Evolutionary conservation across 371 early-diverging fungal species (phyloP), one percentile per base, ranked within the genome.

Genomic region (Dentiscutata heterogama): DNA sequence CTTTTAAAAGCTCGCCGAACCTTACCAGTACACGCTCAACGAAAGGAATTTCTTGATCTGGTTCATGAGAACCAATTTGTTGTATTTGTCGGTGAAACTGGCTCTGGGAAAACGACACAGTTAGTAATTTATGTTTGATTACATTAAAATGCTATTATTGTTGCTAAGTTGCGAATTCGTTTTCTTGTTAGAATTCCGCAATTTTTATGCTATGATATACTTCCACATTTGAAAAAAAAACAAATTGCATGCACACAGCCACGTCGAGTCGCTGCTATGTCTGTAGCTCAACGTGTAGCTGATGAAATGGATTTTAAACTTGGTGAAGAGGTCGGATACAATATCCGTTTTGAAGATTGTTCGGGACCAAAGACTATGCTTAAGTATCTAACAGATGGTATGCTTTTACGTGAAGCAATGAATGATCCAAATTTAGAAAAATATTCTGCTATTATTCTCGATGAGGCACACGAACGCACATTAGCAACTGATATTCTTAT

Each of bases 391-490:
- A 99, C 99, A 0, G 99, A 99, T 88, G 99, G 99, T 93, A 97
- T 99, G 96, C 92, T 99, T 42, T 87, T 99, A 42, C 93, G 98
- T 75, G 99, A 99, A 87, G 96, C 97, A 78, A 97, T 99, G 95
- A 92, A 93, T n/a, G 98, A 99, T 87, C 97, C 96, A 25, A 81
- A 90, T 79, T 85, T 98, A 65, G 85, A 87, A 51, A 88, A 96
- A 31, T 99, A 99, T 86, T 96, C 97, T 29, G 94, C 96, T 29
- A 92, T 99, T 64, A 93, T 97, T 85, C 91, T 99, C 63, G 99
- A 99, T 85, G 99, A 99, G 88, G 99, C 99, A 46, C 99, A 99
- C 93, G 99, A 99, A 90, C 94, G 98, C 85, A 97, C 95, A 46
- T 83, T 96, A n/a, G 90, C 91, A 82, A 99, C 99, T 14, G 99